Base-by-base conservation (phyloP, 1,284 basidiomycete genomes). In the Neonothopanus nambi region DNA sequence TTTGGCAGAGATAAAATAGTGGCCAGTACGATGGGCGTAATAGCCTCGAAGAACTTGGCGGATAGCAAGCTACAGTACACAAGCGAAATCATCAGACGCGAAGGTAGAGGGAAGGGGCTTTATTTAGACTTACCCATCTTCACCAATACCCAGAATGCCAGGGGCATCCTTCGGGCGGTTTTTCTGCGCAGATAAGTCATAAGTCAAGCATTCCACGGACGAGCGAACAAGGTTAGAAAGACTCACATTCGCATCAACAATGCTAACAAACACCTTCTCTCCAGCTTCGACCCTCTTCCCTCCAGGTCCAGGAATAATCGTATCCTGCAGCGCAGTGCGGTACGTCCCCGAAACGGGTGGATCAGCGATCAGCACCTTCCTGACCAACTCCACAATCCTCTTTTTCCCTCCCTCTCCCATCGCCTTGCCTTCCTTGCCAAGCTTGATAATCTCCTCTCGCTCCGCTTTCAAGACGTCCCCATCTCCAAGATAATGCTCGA, bases 401-500 rank as follows among this genome's bases (percentile, higher is more conserved):
- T 64, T 59, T 8, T 33, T 33, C 8, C 9, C 30, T 33, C 30
- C 30, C 30, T 33, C 30, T 33, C 8, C 30, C 30, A 33, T 33
- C n/a, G 60, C 62, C 23, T 69, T 63, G 3, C 62, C 57, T 3
- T 59, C 59, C 21, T 60, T 57, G 21, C 70, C 66, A 26, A 81
- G 58, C 15, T 54, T 59, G 7, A 76, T 66, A 35, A 89, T 74
- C 39, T 78, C 70, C 12, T 70, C 68, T 20, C 78, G 68, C 44
- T 75, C 74, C 21, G 66, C 56, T 13, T 33, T 33, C 3, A 9
- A 8, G 36, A 64, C 56, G 52, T 72, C 70, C 24, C 66, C 68
- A 1, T 76, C 70, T 23, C 75, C 68, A 17, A 89, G 69, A 62
- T 83, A 90, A 67, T 82, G 87, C 65, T 89, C 75, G 46, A 91